phyloP scores from a whole-genome alignment of 2,329 filamentous ascomycete species.

The Diaporthe ilicicola region DNA sequence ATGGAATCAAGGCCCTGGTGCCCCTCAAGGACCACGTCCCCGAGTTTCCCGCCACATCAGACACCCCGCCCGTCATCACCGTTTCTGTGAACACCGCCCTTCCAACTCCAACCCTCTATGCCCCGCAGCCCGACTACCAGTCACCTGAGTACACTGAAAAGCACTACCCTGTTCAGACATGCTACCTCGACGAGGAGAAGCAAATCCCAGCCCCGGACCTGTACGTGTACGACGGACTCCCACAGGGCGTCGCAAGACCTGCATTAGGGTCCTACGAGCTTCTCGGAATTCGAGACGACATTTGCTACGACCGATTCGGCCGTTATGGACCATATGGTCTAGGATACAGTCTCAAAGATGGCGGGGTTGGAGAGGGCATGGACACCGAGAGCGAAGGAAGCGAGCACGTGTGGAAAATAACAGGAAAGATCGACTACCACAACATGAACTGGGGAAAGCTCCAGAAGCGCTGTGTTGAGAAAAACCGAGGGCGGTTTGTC shows the following conservation, averaged over 20 bases:
- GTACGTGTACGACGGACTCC: conserved; percentile 75
- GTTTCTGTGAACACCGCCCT: conserved; percentile 44
- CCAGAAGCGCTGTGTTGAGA: conserved; percentile 61
- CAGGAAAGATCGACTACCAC: conserved; percentile 65
- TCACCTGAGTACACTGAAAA: conserved; percentile 63
- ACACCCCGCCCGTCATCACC: conserved; percentile 43
- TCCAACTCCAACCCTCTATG: conserved; percentile 63
- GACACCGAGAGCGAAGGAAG: conserved; percentile 77
- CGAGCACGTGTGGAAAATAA: conserved; percentile 63
- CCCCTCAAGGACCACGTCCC: conserved; percentile 69
- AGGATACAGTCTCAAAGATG: conserved; percentile 78
- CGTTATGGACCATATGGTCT: conserved; percentile 85
- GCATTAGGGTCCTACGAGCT: conserved; percentile 79
- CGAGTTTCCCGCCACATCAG: conserved; percentile 70
- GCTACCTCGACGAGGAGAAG: conserved; percentile 69
- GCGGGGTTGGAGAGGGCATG: conserved; percentile 75
- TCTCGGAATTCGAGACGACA: conserved; percentile 76
- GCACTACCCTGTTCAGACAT: conserved; percentile 63
- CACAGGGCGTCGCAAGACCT: conserved; percentile 79
- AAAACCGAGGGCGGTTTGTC: conserved; percentile 71
- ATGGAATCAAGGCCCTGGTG: conserved; percentile 77
- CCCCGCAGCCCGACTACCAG: conserved; percentile 74
- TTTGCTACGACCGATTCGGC: conserved; percentile 90
- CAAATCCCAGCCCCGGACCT: conserved; percentile 67
- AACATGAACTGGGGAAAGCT: conserved; percentile 63